A percentile compares a stretch with the other conserved stretches of the same genome.
phyloP scores from a whole-genome alignment of 805 yeast species.

The Teunomyces stri region DNA sequence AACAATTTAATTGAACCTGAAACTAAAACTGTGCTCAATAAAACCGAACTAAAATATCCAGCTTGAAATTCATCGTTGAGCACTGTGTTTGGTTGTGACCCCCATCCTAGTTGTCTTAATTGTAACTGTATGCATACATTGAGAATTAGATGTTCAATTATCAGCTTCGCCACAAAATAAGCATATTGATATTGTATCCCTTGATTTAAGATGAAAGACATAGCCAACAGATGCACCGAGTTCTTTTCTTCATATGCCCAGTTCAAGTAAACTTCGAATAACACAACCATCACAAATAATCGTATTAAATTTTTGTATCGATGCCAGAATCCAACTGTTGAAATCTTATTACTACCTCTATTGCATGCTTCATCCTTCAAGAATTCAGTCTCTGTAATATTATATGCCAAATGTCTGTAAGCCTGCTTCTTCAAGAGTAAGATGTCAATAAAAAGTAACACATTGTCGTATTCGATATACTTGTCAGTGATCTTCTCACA shows the following conservation, averaged over 20 bases:
- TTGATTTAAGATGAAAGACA: conserved; percentile 26
- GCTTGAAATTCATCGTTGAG: conserved; percentile 27
- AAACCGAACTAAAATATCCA: conserved; percentile 36
- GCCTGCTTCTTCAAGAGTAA: conserved; percentile 84
- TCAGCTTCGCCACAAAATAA: conserved; percentile 52
- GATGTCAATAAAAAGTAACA: conserved; percentile 78
- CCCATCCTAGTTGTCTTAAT: conserved; percentile 21
- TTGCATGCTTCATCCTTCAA: conserved; percentile 3
- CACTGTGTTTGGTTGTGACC: conserved; percentile 15
- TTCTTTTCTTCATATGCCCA: conserved; percentile 90
- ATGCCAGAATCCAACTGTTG: conserved; percentile 4
- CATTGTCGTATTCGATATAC: conserved; percentile 87
- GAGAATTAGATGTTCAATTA: conserved; percentile 44
- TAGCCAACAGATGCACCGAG: conserved; percentile 24
- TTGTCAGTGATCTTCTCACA: conserved; percentile 82
- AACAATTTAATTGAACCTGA: conserved; percentile 79
- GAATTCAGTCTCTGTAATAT: conserved; percentile 43
- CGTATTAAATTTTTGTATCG: conserved; percentile 33
- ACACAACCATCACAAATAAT: conserved; percentile 57
- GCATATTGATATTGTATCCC: conserved; percentile 50
- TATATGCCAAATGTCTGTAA: conserved; percentile 81
- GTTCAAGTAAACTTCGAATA: conserved; percentile 84
- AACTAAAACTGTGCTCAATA: conserved; percentile 68
- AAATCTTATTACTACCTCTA: background rate
- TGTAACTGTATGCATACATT: conserved; percentile 32